phyloP scores from a whole-genome alignment of 2,329 filamentous ascomycete genomes.

The Allantophomopsis lycopodina region DNA sequence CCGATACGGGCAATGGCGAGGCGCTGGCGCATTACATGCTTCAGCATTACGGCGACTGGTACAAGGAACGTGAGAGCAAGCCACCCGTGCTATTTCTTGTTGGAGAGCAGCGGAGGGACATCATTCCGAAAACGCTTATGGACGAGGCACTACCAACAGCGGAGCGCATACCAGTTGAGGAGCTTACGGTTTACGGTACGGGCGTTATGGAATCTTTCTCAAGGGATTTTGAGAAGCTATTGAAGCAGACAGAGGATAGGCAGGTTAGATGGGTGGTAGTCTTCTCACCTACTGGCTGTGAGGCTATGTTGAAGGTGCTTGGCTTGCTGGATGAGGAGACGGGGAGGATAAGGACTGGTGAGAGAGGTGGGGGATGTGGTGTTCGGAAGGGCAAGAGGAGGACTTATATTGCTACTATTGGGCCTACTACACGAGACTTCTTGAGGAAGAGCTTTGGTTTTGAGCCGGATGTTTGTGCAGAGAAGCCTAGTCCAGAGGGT shows the following conservation, averaged over 20 bases:
- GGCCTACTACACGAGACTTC: conserved; percentile 77
- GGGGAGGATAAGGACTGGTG: conserved; percentile 19
- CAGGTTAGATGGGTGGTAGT: conserved; percentile 59
- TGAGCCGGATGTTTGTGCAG: conserved; percentile 67
- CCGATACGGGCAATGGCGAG: conserved; percentile 76
- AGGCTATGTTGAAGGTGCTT: conserved; percentile 41
- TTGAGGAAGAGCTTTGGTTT: conserved; percentile 50
- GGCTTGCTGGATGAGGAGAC: conserved; percentile 33
- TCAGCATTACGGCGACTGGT: conserved; percentile 53
- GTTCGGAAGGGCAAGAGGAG: conserved; percentile 17
- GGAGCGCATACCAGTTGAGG: conserved; percentile 52
- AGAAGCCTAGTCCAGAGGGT: conserved; percentile 70
- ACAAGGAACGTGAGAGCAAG: conserved; percentile 24
- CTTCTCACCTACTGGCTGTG: conserved; percentile 53
- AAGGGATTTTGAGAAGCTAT: conserved; percentile 40
- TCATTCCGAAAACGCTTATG: conserved; percentile 74
- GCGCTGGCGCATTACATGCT: conserved; percentile 67
- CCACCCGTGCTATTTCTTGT: conserved; percentile 72
- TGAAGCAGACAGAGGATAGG: conserved; percentile 29
- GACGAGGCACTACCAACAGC: conserved; percentile 31
- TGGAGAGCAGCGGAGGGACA: conserved; percentile 77
- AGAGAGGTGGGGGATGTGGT: conserved; percentile 3
- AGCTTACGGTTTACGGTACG: conserved; percentile 79
- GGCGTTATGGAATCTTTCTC: conserved; percentile 70
- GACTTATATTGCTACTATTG: conserved; percentile 73